Evolutionary conservation across 768 basidiomycete species (phyloP).

Genomic region (Polyporus arcularius): DNA sequence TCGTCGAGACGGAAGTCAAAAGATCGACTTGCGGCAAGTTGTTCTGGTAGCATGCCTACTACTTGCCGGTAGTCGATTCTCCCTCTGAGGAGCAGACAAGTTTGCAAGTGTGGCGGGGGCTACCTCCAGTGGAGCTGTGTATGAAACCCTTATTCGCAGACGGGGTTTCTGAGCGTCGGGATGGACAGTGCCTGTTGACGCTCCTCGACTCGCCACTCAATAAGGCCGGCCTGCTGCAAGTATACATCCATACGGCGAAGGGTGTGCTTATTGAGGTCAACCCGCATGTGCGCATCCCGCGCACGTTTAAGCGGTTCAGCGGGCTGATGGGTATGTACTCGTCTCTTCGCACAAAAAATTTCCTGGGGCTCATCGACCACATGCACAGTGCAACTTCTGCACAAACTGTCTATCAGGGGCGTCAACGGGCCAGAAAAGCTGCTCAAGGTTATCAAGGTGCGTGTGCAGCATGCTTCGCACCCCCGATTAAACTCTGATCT

Average conservation of each 20-base stretch:
- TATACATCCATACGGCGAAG: slow-evolving; percentile 97
- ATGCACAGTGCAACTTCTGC: slow-evolving; percentile 86
- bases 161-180: not conserved
- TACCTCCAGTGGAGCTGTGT: too few relatives aligned
- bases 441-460: slow-evolving; percentile 93
- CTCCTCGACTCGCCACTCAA: slow-evolving; percentile 97
- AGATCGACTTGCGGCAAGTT: too few relatives aligned
- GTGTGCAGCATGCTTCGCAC: slow-evolving; percentile 20
- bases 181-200: slow-evolving; percentile 85
- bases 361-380: not conserved
- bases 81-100: too few relatives aligned
- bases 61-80: too few relatives aligned
- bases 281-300: slow-evolving; percentile 94
- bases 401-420: slow-evolving; percentile 92
- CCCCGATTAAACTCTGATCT: not conserved
- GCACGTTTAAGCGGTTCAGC: slow-evolving; percentile 98
- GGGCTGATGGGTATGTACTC: slow-evolving; percentile 86
- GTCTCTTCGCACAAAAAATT: not conserved
- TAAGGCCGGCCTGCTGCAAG: slow-evolving; percentile 94
- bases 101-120: too few relatives aligned
- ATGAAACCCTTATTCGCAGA: too few relatives aligned
- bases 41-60: too few relatives aligned
- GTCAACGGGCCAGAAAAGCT: slow-evolving; percentile 97
- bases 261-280: slow-evolving; percentile 98
- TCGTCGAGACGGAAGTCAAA: too few relatives aligned